Base-by-base conservation (phyloP, 352 stramenopile genomes). In the Lagenidium giganteum region DNA sequence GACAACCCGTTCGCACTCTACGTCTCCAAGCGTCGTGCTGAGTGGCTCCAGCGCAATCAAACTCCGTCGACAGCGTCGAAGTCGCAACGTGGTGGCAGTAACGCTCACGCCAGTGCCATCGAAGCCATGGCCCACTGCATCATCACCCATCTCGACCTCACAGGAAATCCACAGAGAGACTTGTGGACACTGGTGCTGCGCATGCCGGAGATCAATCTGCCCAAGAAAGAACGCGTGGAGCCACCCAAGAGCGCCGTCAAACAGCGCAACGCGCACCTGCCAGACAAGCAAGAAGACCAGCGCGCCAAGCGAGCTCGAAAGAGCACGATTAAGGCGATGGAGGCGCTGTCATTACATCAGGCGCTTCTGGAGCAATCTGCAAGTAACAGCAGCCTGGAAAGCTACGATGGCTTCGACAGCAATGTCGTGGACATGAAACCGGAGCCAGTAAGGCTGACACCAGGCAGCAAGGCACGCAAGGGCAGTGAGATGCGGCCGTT, bases 1-100 rank as follows among this genome's bases (percentile, higher is more conserved):
- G 71, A 83, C 41, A 85, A 83, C 33, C 71, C 82, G 29, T 87
- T 75, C 48, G 68, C 71, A 8, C 51, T 87, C 1, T 83, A 76
- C 20, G 48, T 85, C 16, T 62, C 62, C 1, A 50, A 46, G 1
- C 50, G 64, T 33, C 80, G 76, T 9, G 67, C 69, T 6, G 67
- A 79, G 30, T 64, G 71, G 21, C 35, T 87, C 29, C 64, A 65
- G 17, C 51, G 40, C n/a, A n/a, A 27, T 43, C 56, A 11, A 45
- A 53, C 7, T 63, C 61, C 5, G 42, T 54, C 24, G 51, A 24
- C 18, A n/a, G 17, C 4, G 28, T 7, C 4, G 33, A 27, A 5
- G 4, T 18, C 22, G 21, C 40, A 1, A 42, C 44, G 14, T 16
- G 21, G 5, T 5, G 6, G 9, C 38, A 17, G 29, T 20, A 9